Evolutionary conservation across 2,329 filamentous ascomycete species (phyloP), one percentile per base, ranked within the genome.

Genomic region (Venturia aucupariae): DNA sequence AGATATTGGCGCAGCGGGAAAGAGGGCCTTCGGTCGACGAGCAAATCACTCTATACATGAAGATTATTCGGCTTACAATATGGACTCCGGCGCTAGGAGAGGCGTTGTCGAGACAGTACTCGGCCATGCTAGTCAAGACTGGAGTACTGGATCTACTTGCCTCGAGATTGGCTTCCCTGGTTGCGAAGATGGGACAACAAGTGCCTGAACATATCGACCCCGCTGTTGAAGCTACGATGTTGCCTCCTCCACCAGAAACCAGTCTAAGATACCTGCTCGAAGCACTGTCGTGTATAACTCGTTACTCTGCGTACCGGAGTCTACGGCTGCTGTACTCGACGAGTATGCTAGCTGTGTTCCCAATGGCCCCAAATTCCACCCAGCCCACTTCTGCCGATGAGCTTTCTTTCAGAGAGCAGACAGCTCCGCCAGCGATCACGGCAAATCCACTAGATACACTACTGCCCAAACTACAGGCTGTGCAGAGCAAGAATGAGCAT

Each of bases 71-170:
- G n/a, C 82, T 82, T 68, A 78, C 84, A n/a, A n/a, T 94, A 90
- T 51, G 54, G 24, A 48, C 32, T n/a, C 51, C 51, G 27, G 46
- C 35, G 41, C 39, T 42, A n/a, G 27, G 51, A 35, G 39, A 46
- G 35, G 51, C 38, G 17, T 8, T 39, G 38, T 38, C 24, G 27
- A 61, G 92, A 66, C 77, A 77, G 13, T 86, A 94, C 67, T 90
- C 90, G 74, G 83, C 84, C 66, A 78, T 83, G n/a, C 77, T 97
- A 64, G 84, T 90, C 13, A 86, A 87, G 44, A 81, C 81, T 13
- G 90, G 90, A 6, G 81, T 96, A 32, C 79, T 97, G 41, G 90
- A 96, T 75, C 84, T 88, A 15, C 81, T 97, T 35, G 88, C 90
- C 32, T 82, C 85, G 5, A 87, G 87, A 68, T 77, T 97, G 65